A percentile compares a stretch with the other conserved stretches of the same genome.
phyloP scores from a whole-genome alignment of 2,329 filamentous ascomycete genomes.

The Colletotrichum plurivorum region DNA sequence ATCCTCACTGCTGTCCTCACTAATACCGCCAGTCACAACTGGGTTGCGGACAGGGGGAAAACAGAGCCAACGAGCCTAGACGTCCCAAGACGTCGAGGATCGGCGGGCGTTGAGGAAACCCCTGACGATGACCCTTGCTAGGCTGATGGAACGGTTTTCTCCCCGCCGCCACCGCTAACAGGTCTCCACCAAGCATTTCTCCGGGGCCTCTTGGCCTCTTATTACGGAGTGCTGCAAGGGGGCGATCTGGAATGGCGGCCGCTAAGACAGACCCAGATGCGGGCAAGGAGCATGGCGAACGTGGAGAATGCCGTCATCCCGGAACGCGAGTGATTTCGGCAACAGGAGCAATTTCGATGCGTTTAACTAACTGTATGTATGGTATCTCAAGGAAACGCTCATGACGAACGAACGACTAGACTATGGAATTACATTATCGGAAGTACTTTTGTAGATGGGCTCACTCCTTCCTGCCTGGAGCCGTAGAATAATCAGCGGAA shows the following conservation, averaged over 20 bases:
- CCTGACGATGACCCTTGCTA: conserved; percentile 13
- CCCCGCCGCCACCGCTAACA: conserved; percentile 9
- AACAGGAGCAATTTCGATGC: neutral
- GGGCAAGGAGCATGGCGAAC: neutral
- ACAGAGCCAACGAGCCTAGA: neutral
- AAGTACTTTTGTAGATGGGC: conserved; percentile 11
- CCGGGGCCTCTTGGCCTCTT: conserved; percentile 5
- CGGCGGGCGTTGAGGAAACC: conserved; percentile 19
- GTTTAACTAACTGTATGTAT: neutral
- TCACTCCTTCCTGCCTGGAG: conserved; percentile 19
- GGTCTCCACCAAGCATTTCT: neutral
- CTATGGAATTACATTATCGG: conserved; percentile 15
- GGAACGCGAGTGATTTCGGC: neutral
- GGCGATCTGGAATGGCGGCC: conserved; percentile 1
- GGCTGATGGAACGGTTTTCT: conserved; percentile 14
- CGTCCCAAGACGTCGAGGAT: neutral
- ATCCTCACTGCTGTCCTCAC: no score
- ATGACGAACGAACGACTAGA: neutral
- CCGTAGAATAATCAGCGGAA: neutral
- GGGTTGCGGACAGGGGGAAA: neutral
- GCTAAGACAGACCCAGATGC: neutral
- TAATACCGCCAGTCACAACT: neutral
- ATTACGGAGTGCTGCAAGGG: neutral
- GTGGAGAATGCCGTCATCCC: neutral
- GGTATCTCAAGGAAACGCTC: conserved; percentile 21